Conservation (phyloP, 306 rosid genomes). For the Cajanus cajan region DNA sequence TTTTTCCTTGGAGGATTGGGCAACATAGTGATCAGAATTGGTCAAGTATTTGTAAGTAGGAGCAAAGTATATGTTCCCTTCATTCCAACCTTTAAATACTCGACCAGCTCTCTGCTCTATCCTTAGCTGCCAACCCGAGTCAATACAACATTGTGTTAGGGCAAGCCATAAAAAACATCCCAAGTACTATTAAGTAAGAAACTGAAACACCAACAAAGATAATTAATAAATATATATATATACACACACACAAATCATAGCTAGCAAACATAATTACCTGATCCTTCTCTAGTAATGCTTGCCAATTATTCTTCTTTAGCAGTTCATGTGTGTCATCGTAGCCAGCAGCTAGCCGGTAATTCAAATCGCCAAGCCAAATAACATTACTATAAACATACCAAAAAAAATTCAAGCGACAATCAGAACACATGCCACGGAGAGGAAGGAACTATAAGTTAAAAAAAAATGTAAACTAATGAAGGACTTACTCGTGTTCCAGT, state of each 20-base stretch:
- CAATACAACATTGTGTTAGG: neutral
- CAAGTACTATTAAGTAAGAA: too few species aligned
- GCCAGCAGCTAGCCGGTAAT: slow-evolving; percentile 71
- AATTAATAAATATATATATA: neutral
- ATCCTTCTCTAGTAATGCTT: slow-evolving; percentile 78
- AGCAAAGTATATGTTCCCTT: slow-evolving; percentile 76
- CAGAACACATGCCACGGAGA: neutral
- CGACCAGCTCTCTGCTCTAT: slow-evolving; percentile 83
- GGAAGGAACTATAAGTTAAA: neutral
- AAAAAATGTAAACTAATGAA: neutral
- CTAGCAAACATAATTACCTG: slow-evolving; percentile 50
- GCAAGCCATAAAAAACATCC: too few species aligned
- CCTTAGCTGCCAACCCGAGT: slow-evolving; percentile 49
- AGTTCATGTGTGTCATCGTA: slow-evolving; percentile 60
- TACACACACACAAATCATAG: neutral
- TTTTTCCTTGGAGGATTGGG: slow-evolving; percentile 62
- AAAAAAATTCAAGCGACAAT: neutral
- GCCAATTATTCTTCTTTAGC: slow-evolving; percentile 71
- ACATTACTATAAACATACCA: slow-evolving; percentile 52
- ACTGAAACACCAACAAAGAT: neutral
- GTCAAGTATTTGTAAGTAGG: slow-evolving; percentile 90
- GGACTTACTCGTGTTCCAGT: slow-evolving; percentile 73
- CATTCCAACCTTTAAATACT: slow-evolving; percentile 90
- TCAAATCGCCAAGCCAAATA: slow-evolving; percentile 96
- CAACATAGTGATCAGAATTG: slow-evolving; percentile 75